phyloP scores from a whole-genome alignment of 345 rosid genomes.

The Murraya paniculata region DNA sequence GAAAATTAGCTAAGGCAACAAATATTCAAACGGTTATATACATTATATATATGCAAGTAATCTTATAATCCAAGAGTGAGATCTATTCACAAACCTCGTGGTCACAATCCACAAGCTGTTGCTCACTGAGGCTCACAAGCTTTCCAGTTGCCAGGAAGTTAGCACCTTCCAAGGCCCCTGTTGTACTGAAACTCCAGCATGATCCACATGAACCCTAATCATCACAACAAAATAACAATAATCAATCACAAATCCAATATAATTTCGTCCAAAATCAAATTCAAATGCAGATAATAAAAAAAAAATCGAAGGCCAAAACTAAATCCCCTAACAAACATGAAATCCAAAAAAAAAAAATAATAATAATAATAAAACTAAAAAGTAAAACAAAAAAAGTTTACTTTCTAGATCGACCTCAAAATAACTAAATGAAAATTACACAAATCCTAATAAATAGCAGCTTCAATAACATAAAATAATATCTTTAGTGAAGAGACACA shows the following conservation, averaged over 20 bases:
- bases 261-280: neutral
- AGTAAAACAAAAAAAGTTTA: neutral
- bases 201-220: constrained; percentile 93
- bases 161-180: constrained; percentile 98
- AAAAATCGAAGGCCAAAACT: neutral
- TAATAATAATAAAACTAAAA: too few relatives aligned
- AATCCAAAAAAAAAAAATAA: neutral
- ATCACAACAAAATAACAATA: constrained; percentile 1
- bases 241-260: neutral
- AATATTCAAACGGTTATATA: neutral
- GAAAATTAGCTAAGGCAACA: neutral
- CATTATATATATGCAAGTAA: too few relatives aligned
- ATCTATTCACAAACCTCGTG: constrained; percentile 55
- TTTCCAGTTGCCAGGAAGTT: constrained; percentile 83
- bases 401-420: neutral
- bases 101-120: constrained; percentile 98
- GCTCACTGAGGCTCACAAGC: constrained; percentile 95
- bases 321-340: neutral
- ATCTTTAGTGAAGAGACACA: neutral
- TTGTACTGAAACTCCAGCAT: constrained; percentile 96
- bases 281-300: neutral
- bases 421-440: neutral
- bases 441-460: neutral
- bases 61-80: neutral
- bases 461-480: neutral